These are phyloP conservation scores for Barnettozyma californica DNA, from an alignment of 805 yeast species.

Conservation along the genomic window DNA sequence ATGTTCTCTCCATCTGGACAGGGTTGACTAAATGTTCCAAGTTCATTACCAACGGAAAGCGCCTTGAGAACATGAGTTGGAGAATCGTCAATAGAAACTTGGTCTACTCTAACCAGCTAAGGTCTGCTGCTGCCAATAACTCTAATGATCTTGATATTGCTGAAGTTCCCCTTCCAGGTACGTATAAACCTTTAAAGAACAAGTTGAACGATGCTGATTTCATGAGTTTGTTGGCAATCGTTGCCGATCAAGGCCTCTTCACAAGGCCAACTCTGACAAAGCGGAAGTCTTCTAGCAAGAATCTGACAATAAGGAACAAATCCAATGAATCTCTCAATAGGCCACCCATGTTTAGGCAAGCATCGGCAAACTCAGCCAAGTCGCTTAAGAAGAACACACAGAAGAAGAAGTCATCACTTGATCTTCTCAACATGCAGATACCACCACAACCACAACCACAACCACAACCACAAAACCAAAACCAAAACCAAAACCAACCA, in stretches of 20 bases:
- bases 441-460: not conserved
- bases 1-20: constrained; percentile 37
- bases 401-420: constrained; percentile 13
- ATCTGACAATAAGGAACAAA: constrained; percentile 8
- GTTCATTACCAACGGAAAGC: constrained; percentile 25
- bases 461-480: too few species aligned
- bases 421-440: constrained; percentile 10
- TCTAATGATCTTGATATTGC: constrained; percentile 6
- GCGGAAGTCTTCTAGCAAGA: constrained; percentile 19
- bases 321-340: constrained; percentile 14
- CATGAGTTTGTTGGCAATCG: constrained; percentile 23
- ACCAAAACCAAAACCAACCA: not conserved
- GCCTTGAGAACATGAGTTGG: constrained; percentile 29
- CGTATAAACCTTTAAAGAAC: constrained; percentile 12
- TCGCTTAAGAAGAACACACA: constrained; percentile 19
- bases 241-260: constrained; percentile 21
- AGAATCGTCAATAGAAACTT: constrained; percentile 27
- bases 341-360: constrained; percentile 20
- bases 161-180: constrained; percentile 3
- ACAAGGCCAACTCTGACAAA: constrained; percentile 18
- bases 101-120: constrained; percentile 14
- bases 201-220: constrained; percentile 25
- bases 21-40: constrained; percentile 29
- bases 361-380: constrained; percentile 22
- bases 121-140: constrained; percentile 3